Conservation (phyloP, 2,329 filamentous ascomycete genomes). For the Aureobasidium leucospermi region DNA sequence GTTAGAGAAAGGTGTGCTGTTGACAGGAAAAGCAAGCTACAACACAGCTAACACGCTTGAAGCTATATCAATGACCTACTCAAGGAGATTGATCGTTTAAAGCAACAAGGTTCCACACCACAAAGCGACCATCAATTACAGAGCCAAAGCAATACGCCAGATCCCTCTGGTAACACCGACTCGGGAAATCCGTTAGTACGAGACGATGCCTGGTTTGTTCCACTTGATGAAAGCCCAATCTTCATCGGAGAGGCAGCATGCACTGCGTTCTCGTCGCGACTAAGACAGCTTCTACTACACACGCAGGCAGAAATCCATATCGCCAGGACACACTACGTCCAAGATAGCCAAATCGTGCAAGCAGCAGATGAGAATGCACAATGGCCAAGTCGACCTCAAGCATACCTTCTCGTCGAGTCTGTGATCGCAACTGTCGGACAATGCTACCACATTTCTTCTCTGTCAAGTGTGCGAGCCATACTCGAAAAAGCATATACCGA, state of each 20-base stretch:
- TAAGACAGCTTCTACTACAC: slow-evolving; percentile 26
- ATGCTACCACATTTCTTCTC: slow-evolving; percentile 37
- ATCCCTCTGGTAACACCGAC: slow-evolving; percentile 12
- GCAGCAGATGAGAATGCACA: slow-evolving; percentile 29
- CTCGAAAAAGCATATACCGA: slow-evolving; percentile 34
- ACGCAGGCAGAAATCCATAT: slow-evolving; percentile 24
- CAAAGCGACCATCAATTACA: neutral
- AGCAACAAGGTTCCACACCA: slow-evolving; percentile 7
- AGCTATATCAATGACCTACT: slow-evolving; percentile 26
- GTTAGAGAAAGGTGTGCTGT: slow-evolving; percentile 22
- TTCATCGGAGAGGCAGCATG: slow-evolving; percentile 32
- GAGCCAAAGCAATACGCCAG: neutral
- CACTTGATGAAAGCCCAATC: slow-evolving; percentile 25
- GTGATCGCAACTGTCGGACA: slow-evolving; percentile 35
- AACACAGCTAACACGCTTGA: neutral
- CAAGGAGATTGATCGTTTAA: slow-evolving; percentile 26
- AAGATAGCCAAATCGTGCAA: slow-evolving; percentile 27
- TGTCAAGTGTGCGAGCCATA: slow-evolving; percentile 30
- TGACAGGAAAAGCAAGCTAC: neutral
- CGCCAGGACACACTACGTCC: slow-evolving; percentile 28
- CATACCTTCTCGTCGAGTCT: slow-evolving; percentile 33
- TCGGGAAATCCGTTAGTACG: slow-evolving; percentile 30
- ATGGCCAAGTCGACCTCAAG: slow-evolving; percentile 35
- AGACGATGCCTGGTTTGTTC: slow-evolving; percentile 33
- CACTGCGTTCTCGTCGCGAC: slow-evolving; percentile 31